Conservation (phyloP, 2,329 filamentous ascomycete genomes). For the Helotiales sp. region DNA sequence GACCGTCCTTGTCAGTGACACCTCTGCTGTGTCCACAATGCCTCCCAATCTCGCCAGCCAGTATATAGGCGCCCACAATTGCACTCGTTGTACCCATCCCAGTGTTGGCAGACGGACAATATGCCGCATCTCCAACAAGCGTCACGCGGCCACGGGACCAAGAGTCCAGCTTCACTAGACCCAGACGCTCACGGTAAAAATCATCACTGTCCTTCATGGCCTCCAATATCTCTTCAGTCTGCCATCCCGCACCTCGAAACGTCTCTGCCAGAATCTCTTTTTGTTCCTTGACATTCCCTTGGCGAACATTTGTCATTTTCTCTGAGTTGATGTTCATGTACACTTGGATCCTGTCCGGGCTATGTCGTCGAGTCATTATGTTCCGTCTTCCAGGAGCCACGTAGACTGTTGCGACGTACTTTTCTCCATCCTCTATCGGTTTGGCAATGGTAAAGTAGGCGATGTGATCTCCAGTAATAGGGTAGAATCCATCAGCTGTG, state of each 20-base stretch:
- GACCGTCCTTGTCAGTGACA: constrained; percentile 31
- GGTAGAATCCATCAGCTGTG: constrained; percentile 21
- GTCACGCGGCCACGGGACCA: constrained; percentile 42
- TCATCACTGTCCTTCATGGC: constrained; percentile 38
- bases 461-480: constrained; percentile 29
- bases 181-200: constrained; percentile 42
- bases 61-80: constrained; percentile 44
- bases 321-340: no score
- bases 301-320: no score
- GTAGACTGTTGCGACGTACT: no score
- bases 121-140: constrained; percentile 55
- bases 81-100: constrained; percentile 44
- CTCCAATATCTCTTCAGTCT: constrained; percentile 39
- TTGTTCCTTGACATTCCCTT: no score
- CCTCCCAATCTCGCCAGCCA: constrained; percentile 44
- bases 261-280: constrained; percentile 25
- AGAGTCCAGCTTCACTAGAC: constrained; percentile 42
- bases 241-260: constrained; percentile 44
- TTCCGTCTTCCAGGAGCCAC: no score
- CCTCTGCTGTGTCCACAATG: no score
- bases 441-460: constrained; percentile 43
- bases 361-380: no score
- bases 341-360: no score
- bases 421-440: no score
- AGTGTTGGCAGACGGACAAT: constrained; percentile 41